Evolutionary conservation across 352 stramenopile species (phyloP).

Genomic region (Phytophthora sp.): DNA sequence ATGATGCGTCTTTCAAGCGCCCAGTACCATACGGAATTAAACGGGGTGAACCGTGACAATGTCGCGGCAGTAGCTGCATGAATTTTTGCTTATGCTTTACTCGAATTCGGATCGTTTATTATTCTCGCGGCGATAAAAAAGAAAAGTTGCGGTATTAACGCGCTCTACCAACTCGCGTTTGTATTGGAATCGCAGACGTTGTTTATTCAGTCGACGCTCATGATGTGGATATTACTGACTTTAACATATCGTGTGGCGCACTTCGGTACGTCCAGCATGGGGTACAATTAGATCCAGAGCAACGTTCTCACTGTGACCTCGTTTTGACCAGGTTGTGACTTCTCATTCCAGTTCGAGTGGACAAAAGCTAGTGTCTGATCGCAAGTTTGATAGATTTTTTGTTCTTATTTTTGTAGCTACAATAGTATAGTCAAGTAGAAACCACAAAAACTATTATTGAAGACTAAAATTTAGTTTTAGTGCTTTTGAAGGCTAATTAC

Average conservation of each 20-base stretch:
- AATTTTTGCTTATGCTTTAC: constrained; percentile 29
- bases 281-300: not conserved
- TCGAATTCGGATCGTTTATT: constrained; percentile 41
- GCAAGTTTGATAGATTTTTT: no score
- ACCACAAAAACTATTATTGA: not conserved
- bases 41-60: constrained; percentile 4
- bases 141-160: constrained; percentile 22
- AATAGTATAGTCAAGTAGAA: no score
- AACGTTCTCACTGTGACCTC: not conserved
- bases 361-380: not conserved
- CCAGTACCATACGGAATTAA: constrained; percentile 43
- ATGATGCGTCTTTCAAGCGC: constrained; percentile 35
- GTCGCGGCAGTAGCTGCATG: constrained; percentile 7
- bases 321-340: constrained; percentile 26
- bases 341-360: constrained; percentile 29
- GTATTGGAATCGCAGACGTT: constrained; percentile 42
- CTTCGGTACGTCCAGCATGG: constrained; percentile 29
- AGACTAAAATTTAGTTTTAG: no score
- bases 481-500: no score
- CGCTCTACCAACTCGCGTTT: constrained; percentile 40
- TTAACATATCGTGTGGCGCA: constrained; percentile 33
- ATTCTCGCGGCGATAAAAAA: constrained; percentile 21
- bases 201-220: constrained; percentile 33
- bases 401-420: no score
- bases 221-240: constrained; percentile 37